Evolutionary conservation across 129 eudicot genomes (phyloP), one percentile per base, ranked within the genome.

Genomic region (Escallonia rubra): DNA sequence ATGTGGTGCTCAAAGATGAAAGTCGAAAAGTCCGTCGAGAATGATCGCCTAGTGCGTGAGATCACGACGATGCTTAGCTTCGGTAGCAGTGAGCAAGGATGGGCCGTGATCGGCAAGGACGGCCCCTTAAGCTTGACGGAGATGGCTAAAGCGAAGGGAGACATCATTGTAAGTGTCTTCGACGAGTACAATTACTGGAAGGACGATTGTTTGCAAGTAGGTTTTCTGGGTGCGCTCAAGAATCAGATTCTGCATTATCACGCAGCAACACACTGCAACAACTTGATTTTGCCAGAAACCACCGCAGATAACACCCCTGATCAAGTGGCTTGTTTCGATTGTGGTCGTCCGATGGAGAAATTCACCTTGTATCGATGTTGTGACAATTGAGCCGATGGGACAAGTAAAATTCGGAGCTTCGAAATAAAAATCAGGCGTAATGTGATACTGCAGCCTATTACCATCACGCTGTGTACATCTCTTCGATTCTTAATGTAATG

Each of bases 311-410:
- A 78, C 43, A 79, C 77, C 34, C 91, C 88, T 1, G 84, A 82
- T 15, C 77, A 59, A 63, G 84, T 88, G 63, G 67, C 72, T 51
- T 88, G 91, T 15, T 84, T 86, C 9, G 95, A 88, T 68, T 88
- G 95, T 64, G 84, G 84, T 6, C 72, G 87, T 2, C 10, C 78
- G 2, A 88, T 88, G 95, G 90, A 84, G 81, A 79, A 84, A 76
- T 82, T 79, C 70, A 76, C 85, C 81, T 79, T 88, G 88, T 84
- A 84, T 50, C 91, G 88, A n/a, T 85, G 95, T 63, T 88, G 95
- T 77, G 85, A 80, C 11, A 90, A 87, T 40, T 87, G 71, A 65
- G 4, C 11, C 6, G 38, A 4, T 54, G 13, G 34, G 13, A 54
- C 34, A 46, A 5, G 50, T 46, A 23, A 23, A 23, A 23, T 23